Conservation (phyloP, 2,329 filamentous ascomycete species). For the Byssothecium circinans region DNA sequence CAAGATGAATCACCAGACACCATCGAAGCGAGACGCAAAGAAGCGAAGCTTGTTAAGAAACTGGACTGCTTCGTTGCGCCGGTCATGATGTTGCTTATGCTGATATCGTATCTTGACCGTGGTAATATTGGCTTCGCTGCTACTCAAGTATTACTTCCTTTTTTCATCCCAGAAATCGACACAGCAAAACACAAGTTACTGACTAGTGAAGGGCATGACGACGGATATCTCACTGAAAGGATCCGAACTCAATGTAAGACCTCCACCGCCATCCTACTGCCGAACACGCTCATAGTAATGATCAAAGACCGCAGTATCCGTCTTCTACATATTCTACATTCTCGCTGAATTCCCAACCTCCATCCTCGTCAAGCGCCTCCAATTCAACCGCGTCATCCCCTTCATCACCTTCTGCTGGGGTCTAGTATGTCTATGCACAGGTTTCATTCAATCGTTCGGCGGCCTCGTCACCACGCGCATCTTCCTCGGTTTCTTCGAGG, state of each 20-base stretch:
- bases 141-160: constrained; percentile 17
- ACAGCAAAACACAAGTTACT: too few relatives aligned
- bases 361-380: constrained; percentile 35
- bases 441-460: constrained; percentile 26
- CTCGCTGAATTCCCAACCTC: constrained; percentile 40
- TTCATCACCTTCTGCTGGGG: constrained; percentile 32
- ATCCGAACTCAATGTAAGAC: constrained; percentile 28
- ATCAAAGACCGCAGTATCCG: constrained; percentile 34
- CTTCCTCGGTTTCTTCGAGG: constrained; percentile 35
- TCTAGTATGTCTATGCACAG: constrained; percentile 27
- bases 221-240: constrained; percentile 29
- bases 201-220: constrained; percentile 26
- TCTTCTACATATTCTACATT: constrained; percentile 43
- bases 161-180: neutral
- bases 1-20: constrained; percentile 20
- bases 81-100: constrained; percentile 41
- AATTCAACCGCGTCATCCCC: constrained; percentile 38
- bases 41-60: constrained; percentile 33
- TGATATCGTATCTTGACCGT: constrained; percentile 39
- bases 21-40: constrained; percentile 23
- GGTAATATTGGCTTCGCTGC: constrained; percentile 42
- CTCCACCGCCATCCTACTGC: neutral
- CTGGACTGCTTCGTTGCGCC: constrained; percentile 38
- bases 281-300: neutral
- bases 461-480: constrained; percentile 24